These are phyloP conservation scores for Dryas alaskensis DNA, from an alignment of 306 rosid genomes.

Conservation along the genomic window DNA sequence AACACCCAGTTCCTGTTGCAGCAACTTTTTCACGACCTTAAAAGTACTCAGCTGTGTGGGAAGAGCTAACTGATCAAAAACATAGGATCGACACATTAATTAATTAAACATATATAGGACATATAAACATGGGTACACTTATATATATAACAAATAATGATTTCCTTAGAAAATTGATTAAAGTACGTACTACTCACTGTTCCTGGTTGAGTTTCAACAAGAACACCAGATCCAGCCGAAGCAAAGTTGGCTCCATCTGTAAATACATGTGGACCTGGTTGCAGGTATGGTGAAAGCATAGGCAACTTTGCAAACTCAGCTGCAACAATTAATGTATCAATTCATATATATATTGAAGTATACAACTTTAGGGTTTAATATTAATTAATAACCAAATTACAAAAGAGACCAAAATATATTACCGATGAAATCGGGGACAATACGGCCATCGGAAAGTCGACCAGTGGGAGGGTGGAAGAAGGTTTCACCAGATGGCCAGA, in stretches of 20 bases:
- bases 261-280: conserved; percentile 37
- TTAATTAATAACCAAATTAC: no score
- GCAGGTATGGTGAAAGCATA: conserved; percentile 40
- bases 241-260: conserved; percentile 60
- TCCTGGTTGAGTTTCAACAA: conserved; percentile 7
- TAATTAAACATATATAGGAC: no score
- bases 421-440: conserved; percentile 48
- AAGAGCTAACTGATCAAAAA: not conserved
- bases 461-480: conserved; percentile 45
- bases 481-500: conserved; percentile 36
- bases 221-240: conserved; percentile 61
- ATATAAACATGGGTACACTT: no score
- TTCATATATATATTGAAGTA: no score
- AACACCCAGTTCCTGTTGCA: not conserved
- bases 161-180: no score
- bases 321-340: conserved; percentile 12
- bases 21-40: not conserved
- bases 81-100: no score
- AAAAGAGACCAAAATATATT: not conserved
- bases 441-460: conserved; percentile 40
- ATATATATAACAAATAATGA: no score
- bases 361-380: no score
- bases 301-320: conserved; percentile 58
- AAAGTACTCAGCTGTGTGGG: not conserved
- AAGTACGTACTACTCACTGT: not conserved